phyloP scores from a whole-genome alignment of 2,329 filamentous ascomycete genomes.

The Colletotrichum navitas region DNA sequence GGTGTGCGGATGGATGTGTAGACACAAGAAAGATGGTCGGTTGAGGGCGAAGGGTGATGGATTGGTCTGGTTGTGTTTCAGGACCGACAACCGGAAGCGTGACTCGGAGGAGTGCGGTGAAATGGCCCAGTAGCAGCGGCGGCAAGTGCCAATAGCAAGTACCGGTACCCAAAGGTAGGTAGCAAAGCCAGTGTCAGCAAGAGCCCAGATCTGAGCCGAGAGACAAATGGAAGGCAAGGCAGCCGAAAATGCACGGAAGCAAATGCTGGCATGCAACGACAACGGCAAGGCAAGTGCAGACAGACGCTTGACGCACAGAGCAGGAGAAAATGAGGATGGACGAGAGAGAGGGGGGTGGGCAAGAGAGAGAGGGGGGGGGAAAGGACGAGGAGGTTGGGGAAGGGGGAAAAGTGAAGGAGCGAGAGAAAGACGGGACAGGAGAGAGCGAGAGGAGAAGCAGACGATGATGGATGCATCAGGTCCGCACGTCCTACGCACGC shows the following conservation, averaged over 20 bases:
- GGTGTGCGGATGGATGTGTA: conserved; percentile 14
- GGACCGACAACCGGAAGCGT: conserved; percentile 41
- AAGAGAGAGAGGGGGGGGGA: neutral
- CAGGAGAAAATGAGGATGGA: conserved; percentile 12
- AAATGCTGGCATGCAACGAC: conserved; percentile 27
- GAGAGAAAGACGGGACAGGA: conserved; percentile 15
- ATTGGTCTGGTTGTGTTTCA: conserved; percentile 41
- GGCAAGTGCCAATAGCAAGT: neutral
- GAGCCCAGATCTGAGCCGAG: conserved; percentile 11
- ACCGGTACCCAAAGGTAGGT: neutral
- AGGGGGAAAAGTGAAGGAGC: conserved; percentile 16
- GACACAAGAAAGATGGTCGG: conserved; percentile 17
- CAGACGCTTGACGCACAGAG: conserved; percentile 24
- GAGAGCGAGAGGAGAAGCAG: conserved; percentile 35
- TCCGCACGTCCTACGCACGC: conserved; percentile 33
- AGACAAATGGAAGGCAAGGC: conserved; percentile 17
- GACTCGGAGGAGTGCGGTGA: conserved; percentile 41
- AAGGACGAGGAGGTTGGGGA: conserved; percentile 34
- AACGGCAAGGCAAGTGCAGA: conserved; percentile 15
- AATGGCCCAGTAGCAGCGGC: conserved; percentile 27
- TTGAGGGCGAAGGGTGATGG: conserved; percentile 32
- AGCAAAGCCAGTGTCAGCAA: conserved; percentile 27
- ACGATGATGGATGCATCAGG: conserved; percentile 35
- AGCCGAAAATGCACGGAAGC: conserved; percentile 18
- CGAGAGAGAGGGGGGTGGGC: neutral